Evolutionary conservation across 306 rosid species (phyloP).

Genomic region (Castanospermum australe): DNA sequence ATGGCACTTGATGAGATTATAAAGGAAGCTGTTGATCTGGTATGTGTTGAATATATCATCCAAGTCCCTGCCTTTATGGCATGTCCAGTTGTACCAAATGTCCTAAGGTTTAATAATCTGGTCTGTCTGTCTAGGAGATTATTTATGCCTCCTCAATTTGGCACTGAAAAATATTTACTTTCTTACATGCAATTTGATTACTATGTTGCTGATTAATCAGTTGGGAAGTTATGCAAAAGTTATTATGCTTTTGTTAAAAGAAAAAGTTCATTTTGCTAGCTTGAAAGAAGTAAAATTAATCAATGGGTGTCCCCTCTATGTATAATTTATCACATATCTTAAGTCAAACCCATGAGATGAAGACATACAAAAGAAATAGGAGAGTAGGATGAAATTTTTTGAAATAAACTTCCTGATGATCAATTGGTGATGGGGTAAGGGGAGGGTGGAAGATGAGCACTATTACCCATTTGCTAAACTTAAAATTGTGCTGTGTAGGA

Average conservation of each 20-base stretch:
- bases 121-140: background rate
- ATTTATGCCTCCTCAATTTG: background rate
- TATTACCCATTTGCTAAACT: too few relatives aligned
- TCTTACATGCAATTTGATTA: background rate
- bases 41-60: slow-evolving; percentile 27
- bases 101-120: background rate
- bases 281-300: background rate
- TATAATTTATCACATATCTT: too few relatives aligned
- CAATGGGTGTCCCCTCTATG: too few relatives aligned
- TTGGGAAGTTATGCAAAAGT: background rate
- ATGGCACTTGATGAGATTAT: slow-evolving; percentile 55
- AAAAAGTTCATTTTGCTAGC: background rate
- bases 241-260: background rate
- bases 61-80: background rate
- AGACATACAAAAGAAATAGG: too few relatives aligned
- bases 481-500: slow-evolving; percentile 53
- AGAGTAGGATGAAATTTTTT: too few relatives aligned
- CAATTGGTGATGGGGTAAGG: too few relatives aligned
- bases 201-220: background rate
- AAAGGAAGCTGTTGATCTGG: slow-evolving; percentile 74
- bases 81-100: background rate
- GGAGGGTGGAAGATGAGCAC: too few relatives aligned
- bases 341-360: too few relatives aligned
- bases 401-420: too few relatives aligned
- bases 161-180: background rate